These are phyloP conservation scores for Ramaria sp. DNA, from an alignment of 768 basidiomycete genomes.

Conservation along the genomic window DNA sequence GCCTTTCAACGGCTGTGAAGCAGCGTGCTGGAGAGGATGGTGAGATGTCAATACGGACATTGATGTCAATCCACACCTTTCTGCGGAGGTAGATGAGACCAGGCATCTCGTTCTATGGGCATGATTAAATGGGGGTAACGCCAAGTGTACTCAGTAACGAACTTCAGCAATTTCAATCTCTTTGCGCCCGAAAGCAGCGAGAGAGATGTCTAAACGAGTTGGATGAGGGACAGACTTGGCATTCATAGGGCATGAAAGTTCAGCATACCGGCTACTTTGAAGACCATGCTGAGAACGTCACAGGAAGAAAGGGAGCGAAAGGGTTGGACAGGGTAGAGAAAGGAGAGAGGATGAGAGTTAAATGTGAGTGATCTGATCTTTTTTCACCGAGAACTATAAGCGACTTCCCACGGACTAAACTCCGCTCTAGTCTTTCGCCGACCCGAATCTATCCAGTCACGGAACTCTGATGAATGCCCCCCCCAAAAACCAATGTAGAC, in stretches of 20 bases:
- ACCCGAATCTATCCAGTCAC: not conserved
- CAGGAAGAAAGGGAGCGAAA: constrained; percentile 9
- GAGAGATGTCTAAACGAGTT: constrained; percentile 62
- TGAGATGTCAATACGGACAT: constrained; percentile 9
- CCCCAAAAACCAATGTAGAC: constrained; percentile 29
- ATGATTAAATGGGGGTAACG: not conserved
- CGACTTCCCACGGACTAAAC: constrained; percentile 1
- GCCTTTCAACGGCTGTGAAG: constrained; percentile 79
- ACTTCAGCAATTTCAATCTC: constrained; percentile 99
- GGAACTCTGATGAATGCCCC: not conserved
- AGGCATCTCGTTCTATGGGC: constrained; percentile 77
- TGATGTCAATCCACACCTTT: constrained; percentile 44
- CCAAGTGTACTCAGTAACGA: constrained; percentile 13
- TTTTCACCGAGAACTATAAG: constrained; percentile 1
- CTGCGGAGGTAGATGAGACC: constrained; percentile 88
- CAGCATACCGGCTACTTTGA: constrained; percentile 77
- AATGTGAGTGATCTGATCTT: constrained; percentile 10
- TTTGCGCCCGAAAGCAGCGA: constrained; percentile 99
- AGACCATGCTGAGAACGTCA: constrained; percentile 44
- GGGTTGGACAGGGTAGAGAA: not conserved
- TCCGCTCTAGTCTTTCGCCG: not conserved
- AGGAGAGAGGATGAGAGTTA: constrained; percentile 19
- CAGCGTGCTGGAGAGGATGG: constrained; percentile 45
- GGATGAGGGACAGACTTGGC: constrained; percentile 10
- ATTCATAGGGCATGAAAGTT: not conserved